Conservation (phyloP, 371 early-diverging fungal genomes). For the Lichtheimia ornata region DNA sequence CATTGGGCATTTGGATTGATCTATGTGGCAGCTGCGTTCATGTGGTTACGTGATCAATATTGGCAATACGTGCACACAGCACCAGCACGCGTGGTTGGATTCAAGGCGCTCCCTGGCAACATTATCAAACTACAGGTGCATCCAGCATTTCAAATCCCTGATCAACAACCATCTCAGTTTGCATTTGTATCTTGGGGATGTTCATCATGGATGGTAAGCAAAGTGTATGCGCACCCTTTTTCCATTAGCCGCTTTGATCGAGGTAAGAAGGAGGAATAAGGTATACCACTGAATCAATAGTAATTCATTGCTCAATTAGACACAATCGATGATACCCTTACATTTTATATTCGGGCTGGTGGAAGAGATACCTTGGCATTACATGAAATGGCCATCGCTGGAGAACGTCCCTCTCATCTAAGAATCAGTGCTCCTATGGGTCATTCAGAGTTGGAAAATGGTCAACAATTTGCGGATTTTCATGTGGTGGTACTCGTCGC, state of each 20-base stretch:
- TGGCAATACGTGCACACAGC: slow-evolving; percentile 8
- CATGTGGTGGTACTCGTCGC: slow-evolving; percentile 32
- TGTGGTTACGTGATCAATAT: slow-evolving; percentile 38
- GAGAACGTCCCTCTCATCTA: not conserved
- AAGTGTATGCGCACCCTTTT: slow-evolving; percentile 33
- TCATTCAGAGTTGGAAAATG: slow-evolving; percentile 11
- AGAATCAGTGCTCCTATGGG: slow-evolving; percentile 40
- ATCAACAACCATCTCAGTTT: slow-evolving; percentile 32
- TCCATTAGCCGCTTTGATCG: slow-evolving; percentile 35
- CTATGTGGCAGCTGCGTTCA: slow-evolving; percentile 21
- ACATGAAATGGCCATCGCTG: slow-evolving; percentile 11
- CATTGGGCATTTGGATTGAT: slow-evolving; percentile 37
- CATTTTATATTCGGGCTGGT: slow-evolving; percentile 33
- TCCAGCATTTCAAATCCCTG: slow-evolving; percentile 13
- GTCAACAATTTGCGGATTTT: slow-evolving; percentile 30
- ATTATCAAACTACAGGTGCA: slow-evolving; percentile 25
- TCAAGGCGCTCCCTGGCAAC: slow-evolving; percentile 29
- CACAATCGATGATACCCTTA: slow-evolving; percentile 11
- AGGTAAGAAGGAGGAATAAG: not conserved
- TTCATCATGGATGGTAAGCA: slow-evolving; percentile 6
- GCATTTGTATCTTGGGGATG: slow-evolving; percentile 21
- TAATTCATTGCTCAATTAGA: not conserved
- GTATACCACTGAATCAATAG: not conserved
- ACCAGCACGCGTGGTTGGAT: slow-evolving; percentile 4
- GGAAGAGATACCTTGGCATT: slow-evolving; percentile 24